Evolutionary conservation across 306 rosid genomes (phyloP), one percentile per base, ranked within the genome.

Genomic region (Lotus japonicus): DNA sequence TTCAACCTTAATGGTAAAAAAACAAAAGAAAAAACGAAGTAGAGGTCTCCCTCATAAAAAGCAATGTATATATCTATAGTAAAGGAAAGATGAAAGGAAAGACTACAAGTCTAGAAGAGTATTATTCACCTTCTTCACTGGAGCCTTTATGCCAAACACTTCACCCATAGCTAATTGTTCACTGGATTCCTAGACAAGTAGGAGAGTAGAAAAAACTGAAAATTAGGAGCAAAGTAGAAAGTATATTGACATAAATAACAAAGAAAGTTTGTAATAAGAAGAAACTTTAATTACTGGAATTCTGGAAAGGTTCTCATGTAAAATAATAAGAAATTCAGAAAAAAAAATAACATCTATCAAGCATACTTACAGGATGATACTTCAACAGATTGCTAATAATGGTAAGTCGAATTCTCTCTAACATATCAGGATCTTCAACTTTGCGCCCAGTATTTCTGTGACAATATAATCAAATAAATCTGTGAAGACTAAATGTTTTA

Each of bases 401-500:
- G 76, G 98, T 90, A 31, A 94, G 95, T 57, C 97, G 90, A 78
- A 94, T 94, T 38, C 88, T 86, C 92, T 94, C 98, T 16, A 94
- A 76, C 92, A 85, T 84, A 72, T 86, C 96, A 49, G 97, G 96
- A 82, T 94, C 92, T 77, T 90, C 98, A 74, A 94, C 98, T 88
- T 94, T 94, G 65, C 98, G 94, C 31, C 98, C 98, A 5, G 88
- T 86, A 70, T 80, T 92, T 76, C 98, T 94, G 77, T 38, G 54
- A 80, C 70, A 68, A 66, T 56, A 81, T 46, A 53, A 63, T 60
- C 65, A 65, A 79, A 78, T 52, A 58, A 74, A 55, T 55, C 17
- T 41, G 63, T 75, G 52, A 78, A 75, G 49, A 76, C 74, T 60
- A 36, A 70, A 68, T 23, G 46, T 23, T 54, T 58, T 26, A 56